Evolutionary conservation across 2,329 filamentous ascomycete species (phyloP).

Genomic region (Botrytis aclada): DNA sequence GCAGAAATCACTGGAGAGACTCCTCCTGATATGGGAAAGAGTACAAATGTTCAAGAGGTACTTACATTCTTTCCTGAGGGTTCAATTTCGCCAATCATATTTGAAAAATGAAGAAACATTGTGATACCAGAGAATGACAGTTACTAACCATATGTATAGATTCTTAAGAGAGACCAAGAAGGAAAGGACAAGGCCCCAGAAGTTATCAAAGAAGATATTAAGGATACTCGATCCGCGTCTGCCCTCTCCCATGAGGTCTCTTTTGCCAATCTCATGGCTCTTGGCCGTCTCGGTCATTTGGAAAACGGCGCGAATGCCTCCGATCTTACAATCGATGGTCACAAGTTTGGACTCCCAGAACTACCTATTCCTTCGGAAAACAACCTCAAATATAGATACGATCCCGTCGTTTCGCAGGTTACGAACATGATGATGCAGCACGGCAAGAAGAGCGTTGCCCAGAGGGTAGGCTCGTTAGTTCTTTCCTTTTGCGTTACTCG

Average conservation of each 20-base stretch:
- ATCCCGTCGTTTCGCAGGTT: constrained; percentile 79
- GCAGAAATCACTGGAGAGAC: constrained; percentile 55
- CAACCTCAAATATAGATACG: constrained; percentile 78
- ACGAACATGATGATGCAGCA: constrained; percentile 89
- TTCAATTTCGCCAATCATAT: neutral
- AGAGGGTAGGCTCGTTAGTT: constrained; percentile 59
- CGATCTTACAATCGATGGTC: constrained; percentile 28
- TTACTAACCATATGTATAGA: constrained; percentile 42
- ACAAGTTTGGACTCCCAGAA: constrained; percentile 71
- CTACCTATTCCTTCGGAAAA: constrained; percentile 58
- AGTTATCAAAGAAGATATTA: constrained; percentile 60
- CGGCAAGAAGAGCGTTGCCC: constrained; percentile 86
- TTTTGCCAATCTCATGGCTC: constrained; percentile 34
- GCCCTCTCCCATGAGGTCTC: constrained; percentile 32
- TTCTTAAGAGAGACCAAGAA: constrained; percentile 61
- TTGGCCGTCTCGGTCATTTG: constrained; percentile 34
- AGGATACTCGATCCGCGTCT: constrained; percentile 26
- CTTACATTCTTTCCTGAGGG: constrained; percentile 25
- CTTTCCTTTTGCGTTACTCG: constrained; percentile 28
- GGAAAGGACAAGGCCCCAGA: constrained; percentile 61
- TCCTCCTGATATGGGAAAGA: constrained; percentile 61
- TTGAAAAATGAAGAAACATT: constrained; percentile 13
- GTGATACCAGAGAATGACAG: constrained; percentile 25
- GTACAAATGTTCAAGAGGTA: constrained; percentile 65
- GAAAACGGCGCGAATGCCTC: constrained; percentile 31